Evolutionary conservation across 1,284 basidiomycete genomes (phyloP), one percentile per base, ranked within the genome.

Genomic region (Rhodotorula sp.): DNA sequence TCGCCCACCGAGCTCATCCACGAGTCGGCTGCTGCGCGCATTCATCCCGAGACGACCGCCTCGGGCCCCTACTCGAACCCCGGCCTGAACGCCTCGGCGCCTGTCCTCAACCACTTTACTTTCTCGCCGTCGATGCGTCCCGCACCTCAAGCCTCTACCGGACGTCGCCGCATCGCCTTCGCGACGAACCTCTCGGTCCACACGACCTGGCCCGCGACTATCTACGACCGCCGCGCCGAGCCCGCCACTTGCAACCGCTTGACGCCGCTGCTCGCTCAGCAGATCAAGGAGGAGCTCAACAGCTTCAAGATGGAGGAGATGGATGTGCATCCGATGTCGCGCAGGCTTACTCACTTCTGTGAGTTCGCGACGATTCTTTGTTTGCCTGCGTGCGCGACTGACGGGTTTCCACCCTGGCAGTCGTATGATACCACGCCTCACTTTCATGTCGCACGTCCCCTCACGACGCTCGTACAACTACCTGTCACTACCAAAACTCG

Each of bases 171-270:
- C 52, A 78, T 97, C 48, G 86, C 89, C 63, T 99, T 97, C 82
- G 94, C 94, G 44, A 90, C 87, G 57, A 94, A 93, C 79, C 83
- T 96, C 78, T 92, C 91, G 46, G 91, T 97, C 61, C 97, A 98
- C 79, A 91, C 94, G 80, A 99, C 95, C 11, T 98, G 97, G 85
- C 88, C 92, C 54, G 82, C 92, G 17, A 85, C 85, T 53, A 89
- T 94, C 66, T 99, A 99, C 81, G 95, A 99, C 81, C 85, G 95
- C 64, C 85, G 94, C 72, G 94, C 91, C 76, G 95, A 97, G 81
- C 92, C 92, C 36, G 94, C 94, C 57, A 98, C 95, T 29, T 97
- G 94, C 88, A 97, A 94, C 82, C 86, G 92, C 46, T 82, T 99
- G 77, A 99, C 95, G 62, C 95, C 95, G 56, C 88, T 90, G 71